phyloP scores from a whole-genome alignment of 2,329 filamentous ascomycete species.

The Myriosclerotinia curreyana region DNA sequence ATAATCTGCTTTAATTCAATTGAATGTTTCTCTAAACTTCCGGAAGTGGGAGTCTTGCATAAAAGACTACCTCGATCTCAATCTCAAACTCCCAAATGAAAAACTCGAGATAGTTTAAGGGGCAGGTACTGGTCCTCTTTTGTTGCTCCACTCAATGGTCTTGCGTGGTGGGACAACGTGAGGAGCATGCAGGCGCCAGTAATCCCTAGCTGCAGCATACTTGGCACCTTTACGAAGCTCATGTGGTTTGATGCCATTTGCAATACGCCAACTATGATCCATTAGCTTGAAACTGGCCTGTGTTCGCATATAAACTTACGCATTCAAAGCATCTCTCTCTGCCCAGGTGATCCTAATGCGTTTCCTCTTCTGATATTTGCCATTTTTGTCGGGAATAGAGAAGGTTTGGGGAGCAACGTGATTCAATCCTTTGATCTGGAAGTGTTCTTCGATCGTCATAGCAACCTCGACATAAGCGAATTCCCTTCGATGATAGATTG shows the following conservation, averaged over 20 bases:
- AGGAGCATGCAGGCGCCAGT: background rate
- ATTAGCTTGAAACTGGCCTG: background rate
- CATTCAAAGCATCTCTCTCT: background rate
- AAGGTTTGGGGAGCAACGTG: background rate
- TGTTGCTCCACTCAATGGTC: background rate
- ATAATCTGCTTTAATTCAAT: background rate
- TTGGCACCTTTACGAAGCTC: background rate
- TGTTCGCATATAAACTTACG: background rate
- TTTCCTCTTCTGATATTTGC: background rate
- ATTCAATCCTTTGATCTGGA: background rate
- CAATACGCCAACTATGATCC: background rate
- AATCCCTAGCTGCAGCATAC: background rate
- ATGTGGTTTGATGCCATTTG: background rate
- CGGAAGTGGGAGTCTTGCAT: background rate
- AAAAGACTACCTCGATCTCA: background rate
- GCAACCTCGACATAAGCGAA: background rate
- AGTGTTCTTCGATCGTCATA: background rate
- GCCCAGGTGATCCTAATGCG: background rate
- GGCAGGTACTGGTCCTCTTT: background rate
- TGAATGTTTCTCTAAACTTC: background rate
- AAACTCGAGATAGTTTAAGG: background rate
- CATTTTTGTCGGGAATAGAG: background rate
- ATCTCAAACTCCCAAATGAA: background rate
- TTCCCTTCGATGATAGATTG: background rate
- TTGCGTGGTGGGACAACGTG: background rate